A percentile compares a stretch with the other conserved stretches of the same genome.
These are phyloP conservation scores for Starmerella roubikii DNA, from an alignment of 805 yeast genomes.

Conservation along the genomic window DNA sequence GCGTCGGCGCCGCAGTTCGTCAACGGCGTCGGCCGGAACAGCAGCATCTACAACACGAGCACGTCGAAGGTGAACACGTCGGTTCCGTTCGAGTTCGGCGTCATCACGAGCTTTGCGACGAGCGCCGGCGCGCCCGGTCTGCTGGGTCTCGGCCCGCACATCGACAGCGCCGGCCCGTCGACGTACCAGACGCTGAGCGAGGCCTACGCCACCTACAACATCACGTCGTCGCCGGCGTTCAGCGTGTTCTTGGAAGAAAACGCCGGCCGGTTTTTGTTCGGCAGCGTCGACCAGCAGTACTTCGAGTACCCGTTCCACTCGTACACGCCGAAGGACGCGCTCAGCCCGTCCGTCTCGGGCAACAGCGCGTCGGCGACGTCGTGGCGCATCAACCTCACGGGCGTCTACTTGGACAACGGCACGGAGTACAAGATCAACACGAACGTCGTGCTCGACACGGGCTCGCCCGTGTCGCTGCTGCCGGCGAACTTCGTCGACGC, in stretches of 20 bases:
- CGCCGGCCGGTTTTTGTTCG: conserved; percentile 24
- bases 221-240: conserved; percentile 20
- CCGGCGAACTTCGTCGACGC: conserved; percentile 23
- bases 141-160: conserved; percentile 22
- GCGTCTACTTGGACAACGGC: conserved; percentile 16
- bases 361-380: conserved; percentile 10
- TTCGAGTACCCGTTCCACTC: conserved; percentile 22
- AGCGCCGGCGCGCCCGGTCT: conserved; percentile 21
- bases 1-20: conserved; percentile 19
- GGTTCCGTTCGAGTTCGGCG: conserved; percentile 23
- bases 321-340: conserved; percentile 12
- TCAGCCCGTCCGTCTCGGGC: conserved; percentile 3
- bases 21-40: conserved; percentile 3
- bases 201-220: conserved; percentile 17
- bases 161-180: conserved; percentile 19
- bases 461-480: conserved; percentile 24
- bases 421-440: conserved; percentile 13
- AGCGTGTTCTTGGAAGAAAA: conserved; percentile 17
- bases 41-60: conserved; percentile 4
- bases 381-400: conserved; percentile 17
- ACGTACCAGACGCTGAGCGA: conserved; percentile 19
- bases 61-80: neutral
- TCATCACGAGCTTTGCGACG: conserved; percentile 19
- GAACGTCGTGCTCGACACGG: conserved; percentile 24
- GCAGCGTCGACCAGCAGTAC: conserved; percentile 23